A percentile compares a stretch with the other conserved stretches of the same genome.
Evolutionary conservation across 495 filamentous ascomycete species (phyloP).

Genomic region (Aspergillus sclerotioniger): DNA sequence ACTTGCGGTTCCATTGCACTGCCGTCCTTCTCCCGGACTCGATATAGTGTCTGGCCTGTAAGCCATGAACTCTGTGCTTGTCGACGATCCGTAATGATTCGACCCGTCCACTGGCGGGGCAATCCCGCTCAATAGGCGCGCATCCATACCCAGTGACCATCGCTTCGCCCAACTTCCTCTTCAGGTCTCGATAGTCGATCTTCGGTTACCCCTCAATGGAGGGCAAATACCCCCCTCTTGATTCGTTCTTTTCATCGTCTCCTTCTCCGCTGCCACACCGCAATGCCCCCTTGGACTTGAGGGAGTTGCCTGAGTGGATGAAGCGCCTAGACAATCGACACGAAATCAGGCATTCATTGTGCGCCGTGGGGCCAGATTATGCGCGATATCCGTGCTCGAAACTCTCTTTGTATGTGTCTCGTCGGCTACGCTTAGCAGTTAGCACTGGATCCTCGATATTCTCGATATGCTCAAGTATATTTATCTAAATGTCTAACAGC

Average conservation of each 20-base stretch:
- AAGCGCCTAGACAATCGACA: not conserved
- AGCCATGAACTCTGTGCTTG: conserved; percentile 19
- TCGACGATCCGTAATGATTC: conserved; percentile 12
- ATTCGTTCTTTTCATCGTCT: not conserved
- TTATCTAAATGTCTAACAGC: too few species aligned
- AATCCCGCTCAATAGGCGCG: conserved; percentile 16
- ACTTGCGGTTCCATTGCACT: conserved; percentile 1
- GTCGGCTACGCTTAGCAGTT: too few species aligned
- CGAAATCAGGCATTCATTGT: not conserved
- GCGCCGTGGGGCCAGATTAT: not conserved
- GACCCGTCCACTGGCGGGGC: conserved; percentile 12
- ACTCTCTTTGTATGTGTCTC: not conserved
- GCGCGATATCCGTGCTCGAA: not conserved
- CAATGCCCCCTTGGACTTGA: not conserved
- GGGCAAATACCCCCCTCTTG: not conserved
- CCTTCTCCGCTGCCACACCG: not conserved
- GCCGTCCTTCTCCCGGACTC: not conserved
- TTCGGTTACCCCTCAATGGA: conserved; percentile 6
- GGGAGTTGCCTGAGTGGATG: too few species aligned
- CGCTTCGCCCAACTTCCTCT: conserved; percentile 6
- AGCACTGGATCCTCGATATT: too few species aligned
- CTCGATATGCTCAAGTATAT: too few species aligned
- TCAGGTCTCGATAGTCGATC: conserved; percentile 10
- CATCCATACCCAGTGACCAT: not conserved
- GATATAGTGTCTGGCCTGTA: conserved; percentile 8